Base-by-base conservation (phyloP, 2,329 filamentous ascomycete genomes). In the Aspergillus piperis region DNA sequence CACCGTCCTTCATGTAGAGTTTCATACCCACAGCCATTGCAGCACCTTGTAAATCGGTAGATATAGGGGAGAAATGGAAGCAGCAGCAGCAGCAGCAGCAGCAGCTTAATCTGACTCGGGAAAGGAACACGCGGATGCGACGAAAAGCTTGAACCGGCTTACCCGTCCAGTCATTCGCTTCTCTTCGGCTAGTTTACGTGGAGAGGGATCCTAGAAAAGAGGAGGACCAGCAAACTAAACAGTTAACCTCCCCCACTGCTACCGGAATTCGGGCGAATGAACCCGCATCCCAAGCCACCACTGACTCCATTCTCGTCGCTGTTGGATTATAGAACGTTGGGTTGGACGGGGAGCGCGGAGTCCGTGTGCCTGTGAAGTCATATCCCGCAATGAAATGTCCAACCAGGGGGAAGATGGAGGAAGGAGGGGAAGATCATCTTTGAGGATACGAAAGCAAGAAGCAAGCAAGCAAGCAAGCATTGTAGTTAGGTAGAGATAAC, bases 141-240 rank as follows among this genome's bases (percentile, higher is more conserved):
- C 48, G 53, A 63, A 36, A 36, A 62, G 62, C 62, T 63, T 62
- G 62, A 63, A 61, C 55, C 21, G 52, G 48, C 27, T 48, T 47
- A 36, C n/a, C 44, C 53, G 53, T 8, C 21, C 41, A 32, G 41
- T 63, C 17, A 63, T 63, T 62, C 49, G 56, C 57, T 27, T 27
- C 56, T 47, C 13, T 10, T n/a, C 41, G 42, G 41, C 53, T 49
- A 57, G 55, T 54, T 39, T 38, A 39, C 48, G 41, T 51, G 30
- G 42, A 60, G 58, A 44, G n/a, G 17, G 41, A 21, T 11, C n/a
- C 39, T 42, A 42, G 19, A 21, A 42, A 5, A 5, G 17, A 42
- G 41, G 8, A 30, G 27, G 41, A 13, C 32, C 32, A 36, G 11
- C 32, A 36, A 36, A 36, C 32, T 36, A 36, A 36, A 36, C 32